phyloP scores from a whole-genome alignment of 371 early-diverging fungal genomes.

The Blastocladiella emersonii region DNA sequence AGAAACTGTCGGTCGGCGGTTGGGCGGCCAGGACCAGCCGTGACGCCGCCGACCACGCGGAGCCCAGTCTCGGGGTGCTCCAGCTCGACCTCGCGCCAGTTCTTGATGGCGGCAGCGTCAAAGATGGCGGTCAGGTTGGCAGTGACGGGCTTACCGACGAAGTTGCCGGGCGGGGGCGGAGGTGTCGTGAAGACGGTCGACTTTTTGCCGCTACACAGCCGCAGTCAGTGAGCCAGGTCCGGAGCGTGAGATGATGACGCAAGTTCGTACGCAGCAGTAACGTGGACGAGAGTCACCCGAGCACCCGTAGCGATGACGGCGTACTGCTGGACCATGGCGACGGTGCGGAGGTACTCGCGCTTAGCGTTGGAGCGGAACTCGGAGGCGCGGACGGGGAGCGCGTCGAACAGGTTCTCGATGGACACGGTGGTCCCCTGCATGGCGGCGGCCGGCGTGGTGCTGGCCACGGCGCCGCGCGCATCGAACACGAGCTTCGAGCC shows the following conservation, averaged over 20 bases:
- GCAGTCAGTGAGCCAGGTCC: too few species aligned
- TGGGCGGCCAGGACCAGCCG: neutral
- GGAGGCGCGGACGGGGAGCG: slow-evolving; percentile 75
- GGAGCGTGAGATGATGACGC: too few species aligned
- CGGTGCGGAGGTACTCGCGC: slow-evolving; percentile 59
- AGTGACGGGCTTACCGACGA: neutral
- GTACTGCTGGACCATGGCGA: slow-evolving; percentile 75
- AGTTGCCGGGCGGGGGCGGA: neutral
- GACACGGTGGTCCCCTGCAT: slow-evolving; percentile 72
- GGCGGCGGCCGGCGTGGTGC: neutral
- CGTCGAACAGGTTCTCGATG: slow-evolving; percentile 60
- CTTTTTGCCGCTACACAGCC: too few species aligned
- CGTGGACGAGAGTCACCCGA: neutral
- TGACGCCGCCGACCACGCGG: neutral
- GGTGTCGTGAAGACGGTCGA: too few species aligned
- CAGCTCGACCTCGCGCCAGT: neutral
- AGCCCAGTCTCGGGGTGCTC: neutral
- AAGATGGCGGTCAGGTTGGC: neutral
- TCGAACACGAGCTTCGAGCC: slow-evolving; percentile 61
- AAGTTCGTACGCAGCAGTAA: too few species aligned
- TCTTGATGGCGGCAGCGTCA: neutral
- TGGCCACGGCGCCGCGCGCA: slow-evolving; percentile 30
- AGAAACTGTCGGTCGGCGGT: slow-evolving; percentile 70
- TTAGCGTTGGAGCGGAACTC: slow-evolving; percentile 73
- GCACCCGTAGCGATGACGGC: slow-evolving; percentile 31